Percentiles rank a stretch among this genome's conserved stretches.
These are phyloP conservation scores for Anisodus tanguticus DNA, from an alignment of 257 asterid genomes.

Conservation along the genomic window DNA sequence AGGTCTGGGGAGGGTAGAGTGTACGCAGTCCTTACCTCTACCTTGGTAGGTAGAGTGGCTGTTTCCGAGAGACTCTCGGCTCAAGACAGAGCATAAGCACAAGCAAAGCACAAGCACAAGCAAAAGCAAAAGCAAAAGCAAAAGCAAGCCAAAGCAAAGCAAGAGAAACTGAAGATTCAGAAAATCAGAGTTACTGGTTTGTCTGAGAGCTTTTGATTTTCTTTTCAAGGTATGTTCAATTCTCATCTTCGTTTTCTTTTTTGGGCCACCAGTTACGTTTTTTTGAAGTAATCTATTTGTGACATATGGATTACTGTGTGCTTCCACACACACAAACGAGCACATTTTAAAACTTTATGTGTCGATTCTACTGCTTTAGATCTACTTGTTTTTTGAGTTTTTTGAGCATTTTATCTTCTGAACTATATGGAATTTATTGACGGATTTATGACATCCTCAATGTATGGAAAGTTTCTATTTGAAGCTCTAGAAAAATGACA, in stretches of 20 bases:
- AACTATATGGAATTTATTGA: slow-evolving; percentile 20
- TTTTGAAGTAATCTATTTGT: not conserved
- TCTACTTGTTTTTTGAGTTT: not conserved
- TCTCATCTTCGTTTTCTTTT: not conserved
- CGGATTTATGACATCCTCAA: not conserved
- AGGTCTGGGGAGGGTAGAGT: too few relatives aligned
- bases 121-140: too few relatives aligned
- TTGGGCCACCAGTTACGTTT: not conserved
- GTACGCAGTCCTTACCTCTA: too few relatives aligned
- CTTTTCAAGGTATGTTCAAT: slow-evolving; percentile 20
- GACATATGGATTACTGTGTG: not conserved
- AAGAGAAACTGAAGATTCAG: not conserved
- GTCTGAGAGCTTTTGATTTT: slow-evolving; percentile 22
- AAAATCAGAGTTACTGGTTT: not conserved
- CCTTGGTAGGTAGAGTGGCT: too few relatives aligned
- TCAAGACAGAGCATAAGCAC: too few relatives aligned
- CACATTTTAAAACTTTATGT: not conserved
- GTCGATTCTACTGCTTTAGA: not conserved
- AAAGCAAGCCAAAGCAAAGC: too few relatives aligned
- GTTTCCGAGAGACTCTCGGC: too few relatives aligned
- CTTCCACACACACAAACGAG: not conserved
- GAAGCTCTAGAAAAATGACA: not conserved
- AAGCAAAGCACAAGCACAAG: too few relatives aligned
- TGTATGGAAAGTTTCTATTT: not conserved
- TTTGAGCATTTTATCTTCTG: not conserved